Base-by-base conservation (phyloP, 2,329 filamentous ascomycete species). In the Cladosporium sp. region DNA sequence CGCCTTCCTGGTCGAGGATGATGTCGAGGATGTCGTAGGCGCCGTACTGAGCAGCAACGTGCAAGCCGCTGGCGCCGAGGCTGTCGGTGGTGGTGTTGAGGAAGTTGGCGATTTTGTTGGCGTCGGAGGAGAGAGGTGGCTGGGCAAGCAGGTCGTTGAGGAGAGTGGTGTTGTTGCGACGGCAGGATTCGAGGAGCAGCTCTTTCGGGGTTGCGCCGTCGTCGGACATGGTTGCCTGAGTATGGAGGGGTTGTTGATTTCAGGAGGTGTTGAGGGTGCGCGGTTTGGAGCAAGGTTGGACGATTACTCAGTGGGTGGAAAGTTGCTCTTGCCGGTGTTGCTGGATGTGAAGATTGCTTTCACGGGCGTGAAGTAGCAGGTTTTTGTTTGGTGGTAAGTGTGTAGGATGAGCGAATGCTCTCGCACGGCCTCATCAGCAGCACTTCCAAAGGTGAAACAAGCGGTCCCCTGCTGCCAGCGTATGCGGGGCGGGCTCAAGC, bases 161-260 rank as follows among this genome's bases (percentile, higher is more conserved):
- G 53, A 97, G 82, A 48, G 92, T 85, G 59, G 84, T 84, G 72
- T 97, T 96, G 78, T 97, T 92, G 64, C 90, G 82, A 54, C 92
- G 88, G 73, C 88, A 95, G 62, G 93, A 88, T 75, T 95, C 92
- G 71, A 97, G 82, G 61, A 97, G 80, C 63, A 88, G 80, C 74
- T 97, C 92, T 68, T 84, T 79, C 40, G 84, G 82, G 53, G 88
- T 88, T 60, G 92, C 92, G 67, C 92, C 93, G 86, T 95, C 59
- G 54, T 64, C 62, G 62, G 48, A 53, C 62, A 62, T 62, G 50
- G 42, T 55, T 47, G 45, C 35, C 36, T 12, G 42, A 18, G 16
- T 7, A 13, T 8, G 7, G 36, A 25, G 4, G 12, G 29, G 36
- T 25, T 12, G 36, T 12, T 22, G 7, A 16, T 47, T 16, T 29